Base-by-base conservation (phyloP, 163 green algal species). In the Smithsoniella earleae region DNA sequence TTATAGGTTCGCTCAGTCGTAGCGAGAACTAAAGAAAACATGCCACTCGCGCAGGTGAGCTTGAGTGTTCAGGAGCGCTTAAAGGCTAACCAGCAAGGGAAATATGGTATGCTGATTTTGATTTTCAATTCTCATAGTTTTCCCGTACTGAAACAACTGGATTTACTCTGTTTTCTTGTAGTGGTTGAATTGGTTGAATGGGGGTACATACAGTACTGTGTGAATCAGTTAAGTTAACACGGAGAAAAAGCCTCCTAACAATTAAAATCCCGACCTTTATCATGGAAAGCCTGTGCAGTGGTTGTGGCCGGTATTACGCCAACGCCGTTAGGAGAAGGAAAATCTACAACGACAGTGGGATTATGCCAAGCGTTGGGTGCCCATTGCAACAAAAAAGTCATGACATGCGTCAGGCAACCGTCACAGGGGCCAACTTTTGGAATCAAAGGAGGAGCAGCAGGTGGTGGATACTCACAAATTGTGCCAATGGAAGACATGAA, bases 401-500 rank as follows among this genome's bases (percentile, higher is more conserved):
- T 98, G 2, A 92, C 90, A 1, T 96, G 89, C 79, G 86, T 99
- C 44, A 82, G 94, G 13, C 93, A 99, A 86, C 94, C 94, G 18
- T 94, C 83, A 66, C 92, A 97, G 82, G 94, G 94, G 1, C 94
- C 92, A 5, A 98, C 90, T 10, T 98, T 99, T 83, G 94, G 94
- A 34, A 98, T 99, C 83, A 98, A 99, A 84, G 94, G 94, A 38
- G 94, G 94, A 27, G 94, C 94, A 37, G 94, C 94, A 52, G 94
- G 94, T 2, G 94, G 94, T 3, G 94, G 94, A 25, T 98, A 98
- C 83, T 89, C 80, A 77, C 79, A 90, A 80, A 86, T 96, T 8
- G 91, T 98, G 46, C 92, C 92, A 62, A 98, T 98, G 92, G 88
- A 96, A 74, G 87, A 97, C 81, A 88, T 97, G 77, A 97, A 97